A percentile compares a stretch with the other conserved stretches of the same genome.
These are phyloP conservation scores for Fusarium musae DNA, from an alignment of 2,329 filamentous ascomycete genomes.

Conservation along the genomic window DNA sequence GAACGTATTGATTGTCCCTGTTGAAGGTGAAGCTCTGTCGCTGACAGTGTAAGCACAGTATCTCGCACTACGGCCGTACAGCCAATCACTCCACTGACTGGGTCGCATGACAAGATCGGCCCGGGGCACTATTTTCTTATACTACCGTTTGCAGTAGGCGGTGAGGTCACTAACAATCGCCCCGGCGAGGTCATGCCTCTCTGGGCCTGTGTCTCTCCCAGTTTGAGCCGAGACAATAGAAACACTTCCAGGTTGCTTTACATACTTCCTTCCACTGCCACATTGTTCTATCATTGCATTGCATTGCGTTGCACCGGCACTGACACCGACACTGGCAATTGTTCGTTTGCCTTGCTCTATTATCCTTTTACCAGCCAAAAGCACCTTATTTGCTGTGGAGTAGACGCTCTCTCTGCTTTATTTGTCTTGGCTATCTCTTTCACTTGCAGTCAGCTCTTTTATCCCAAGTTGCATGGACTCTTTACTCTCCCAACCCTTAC, in stretches of 20 bases:
- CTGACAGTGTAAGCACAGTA: conserved; percentile 11
- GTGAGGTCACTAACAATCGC: conserved; percentile 30
- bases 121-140: conserved; percentile 28
- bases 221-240: conserved; percentile 31
- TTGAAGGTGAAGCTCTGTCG: background rate
- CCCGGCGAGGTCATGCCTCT: conserved; percentile 39
- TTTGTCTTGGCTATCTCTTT: conserved; percentile 4
- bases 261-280: background rate
- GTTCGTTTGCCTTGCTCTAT: background rate
- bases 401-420: background rate
- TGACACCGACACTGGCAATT: conserved; percentile 1
- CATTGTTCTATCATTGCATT: background rate
- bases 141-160: conserved; percentile 38
- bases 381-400: background rate
- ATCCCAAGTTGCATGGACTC: conserved; percentile 12
- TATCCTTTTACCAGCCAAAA: conserved; percentile 1
- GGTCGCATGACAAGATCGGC: conserved; percentile 11
- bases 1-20: background rate
- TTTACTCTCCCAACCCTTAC: conserved; percentile 25
- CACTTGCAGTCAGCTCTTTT: conserved; percentile 20
- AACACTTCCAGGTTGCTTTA: conserved; percentile 5
- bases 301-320: background rate
- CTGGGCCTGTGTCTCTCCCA: conserved; percentile 13
- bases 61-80: background rate
- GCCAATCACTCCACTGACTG: conserved; percentile 27